Evolutionary conservation across 140 eudicot species (phyloP).

Genomic region (Artemisia princeps): DNA sequence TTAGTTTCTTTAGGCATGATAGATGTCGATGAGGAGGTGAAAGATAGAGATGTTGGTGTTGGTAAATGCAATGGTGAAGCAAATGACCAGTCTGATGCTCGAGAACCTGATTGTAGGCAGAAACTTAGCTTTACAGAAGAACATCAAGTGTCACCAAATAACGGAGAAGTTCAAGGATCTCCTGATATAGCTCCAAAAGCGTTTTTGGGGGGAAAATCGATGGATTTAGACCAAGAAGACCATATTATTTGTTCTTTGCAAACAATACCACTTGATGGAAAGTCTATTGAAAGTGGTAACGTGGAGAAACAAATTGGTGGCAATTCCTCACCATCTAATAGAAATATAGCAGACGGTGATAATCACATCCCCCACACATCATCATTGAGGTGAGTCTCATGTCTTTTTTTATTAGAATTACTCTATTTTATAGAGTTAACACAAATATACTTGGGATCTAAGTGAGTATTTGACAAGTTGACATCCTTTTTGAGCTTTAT

Average conservation of each 20-base stretch:
- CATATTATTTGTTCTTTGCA: slow-evolving; percentile 2
- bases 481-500: no score
- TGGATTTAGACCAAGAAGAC: slow-evolving; percentile 18
- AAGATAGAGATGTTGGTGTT: not conserved
- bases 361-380: slow-evolving; percentile 22
- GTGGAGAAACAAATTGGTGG: slow-evolving; percentile 21
- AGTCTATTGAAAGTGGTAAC: slow-evolving; percentile 16
- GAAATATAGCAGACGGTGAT: slow-evolving; percentile 6
- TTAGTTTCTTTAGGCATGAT: slow-evolving; percentile 6
- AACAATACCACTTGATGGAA: slow-evolving; percentile 19
- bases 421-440: no score
- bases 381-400: slow-evolving; percentile 9
- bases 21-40: slow-evolving; percentile 19
- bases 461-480: no score
- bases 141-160: no score
- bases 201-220: not conserved
- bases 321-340: slow-evolving; percentile 13
- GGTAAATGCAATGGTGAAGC: no score
- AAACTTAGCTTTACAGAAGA: no score
- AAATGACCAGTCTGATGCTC: no score
- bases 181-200: not conserved
- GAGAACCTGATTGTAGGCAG: no score
- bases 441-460: no score
- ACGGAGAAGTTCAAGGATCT: not conserved
- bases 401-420: not conserved